Conservation (phyloP, 2,329 filamentous ascomycete genomes). For the Coniochaeta ligniaria region DNA sequence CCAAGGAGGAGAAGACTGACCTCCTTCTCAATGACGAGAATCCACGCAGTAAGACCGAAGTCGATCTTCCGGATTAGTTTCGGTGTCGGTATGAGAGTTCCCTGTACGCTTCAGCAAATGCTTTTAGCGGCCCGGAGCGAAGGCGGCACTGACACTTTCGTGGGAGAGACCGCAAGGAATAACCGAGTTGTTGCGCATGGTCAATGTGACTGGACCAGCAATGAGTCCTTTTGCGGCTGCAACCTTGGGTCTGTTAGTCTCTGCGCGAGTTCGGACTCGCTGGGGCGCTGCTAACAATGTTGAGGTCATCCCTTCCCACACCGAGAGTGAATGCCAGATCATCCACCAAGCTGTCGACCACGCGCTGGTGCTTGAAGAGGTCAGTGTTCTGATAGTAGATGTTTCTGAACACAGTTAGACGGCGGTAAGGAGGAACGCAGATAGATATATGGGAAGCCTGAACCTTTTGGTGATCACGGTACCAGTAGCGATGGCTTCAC, state of each 20-base stretch:
- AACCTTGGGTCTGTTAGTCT: conserved; percentile 36
- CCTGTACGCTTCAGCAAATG: conserved; percentile 31
- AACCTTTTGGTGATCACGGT: conserved; percentile 56
- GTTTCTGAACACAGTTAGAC: conserved; percentile 45
- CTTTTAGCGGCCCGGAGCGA: not conserved
- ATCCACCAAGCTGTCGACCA: conserved; percentile 67
- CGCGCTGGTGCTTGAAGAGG: conserved; percentile 60
- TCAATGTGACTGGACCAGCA: conserved; percentile 46
- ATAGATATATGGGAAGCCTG: conserved; percentile 42
- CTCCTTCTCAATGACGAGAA: conserved; percentile 76
- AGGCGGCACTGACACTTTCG: conserved; percentile 17
- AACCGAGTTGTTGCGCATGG: conserved; percentile 18
- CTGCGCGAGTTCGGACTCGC: not conserved
- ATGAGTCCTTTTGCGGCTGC: conserved; percentile 69
- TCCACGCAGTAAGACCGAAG: conserved; percentile 47
- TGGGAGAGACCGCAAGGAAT: conserved; percentile 18
- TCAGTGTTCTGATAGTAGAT: conserved; percentile 73
- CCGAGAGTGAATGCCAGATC: conserved; percentile 65
- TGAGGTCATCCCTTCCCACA: conserved; percentile 56
- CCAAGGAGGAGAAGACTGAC: conserved; percentile 25
- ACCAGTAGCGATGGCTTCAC: conserved; percentile 49
- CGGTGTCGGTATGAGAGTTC: conserved; percentile 51
- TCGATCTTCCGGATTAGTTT: conserved; percentile 42
- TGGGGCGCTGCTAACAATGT: conserved; percentile 47
- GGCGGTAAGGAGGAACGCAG: conserved; percentile 6